Evolutionary conservation across 352 stramenopile genomes (phyloP).

Genomic region (Peronospora belbahrii): DNA sequence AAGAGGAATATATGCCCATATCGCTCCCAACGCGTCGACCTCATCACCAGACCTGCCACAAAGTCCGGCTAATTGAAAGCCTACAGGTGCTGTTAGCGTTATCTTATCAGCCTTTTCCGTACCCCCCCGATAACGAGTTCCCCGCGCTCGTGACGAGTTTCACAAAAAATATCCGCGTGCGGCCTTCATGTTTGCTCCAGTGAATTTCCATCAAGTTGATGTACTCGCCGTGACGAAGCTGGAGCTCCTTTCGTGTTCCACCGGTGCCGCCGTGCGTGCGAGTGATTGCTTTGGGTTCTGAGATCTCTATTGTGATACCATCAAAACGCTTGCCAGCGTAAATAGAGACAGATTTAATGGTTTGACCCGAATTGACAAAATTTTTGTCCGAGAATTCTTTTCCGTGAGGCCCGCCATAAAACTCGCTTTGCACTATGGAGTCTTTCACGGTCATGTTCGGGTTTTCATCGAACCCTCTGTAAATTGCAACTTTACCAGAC

Average conservation of each 20-base stretch:
- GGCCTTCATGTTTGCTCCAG: conserved; percentile 16
- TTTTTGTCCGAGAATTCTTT: conserved; percentile 21
- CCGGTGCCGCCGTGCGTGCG: conserved; percentile 21
- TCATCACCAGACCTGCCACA: conserved; percentile 10
- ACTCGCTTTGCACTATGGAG: conserved; percentile 14
- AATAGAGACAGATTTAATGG: conserved; percentile 15
- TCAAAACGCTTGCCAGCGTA: conserved; percentile 13
- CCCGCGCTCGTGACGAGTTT: conserved; percentile 19
- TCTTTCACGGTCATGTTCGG: conserved; percentile 15
- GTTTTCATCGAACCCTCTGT: too few species aligned
- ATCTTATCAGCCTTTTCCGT: conserved; percentile 9
- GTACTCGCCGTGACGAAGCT: conserved; percentile 12
- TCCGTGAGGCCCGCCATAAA: conserved; percentile 19
- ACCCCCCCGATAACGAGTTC: conserved; percentile 14
- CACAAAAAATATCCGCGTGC: conserved; percentile 20
- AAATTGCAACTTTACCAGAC: too few species aligned
- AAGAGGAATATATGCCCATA: too few species aligned
- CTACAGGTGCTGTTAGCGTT: conserved; percentile 14
- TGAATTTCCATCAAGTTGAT: conserved; percentile 27
- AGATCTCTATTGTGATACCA: conserved; percentile 16
- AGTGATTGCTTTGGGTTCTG: conserved; percentile 3
- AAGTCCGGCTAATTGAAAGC: conserved; percentile 19
- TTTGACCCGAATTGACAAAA: conserved; percentile 21
- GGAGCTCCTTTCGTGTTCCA: conserved; percentile 5
- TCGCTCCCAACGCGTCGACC: conserved; percentile 14